A percentile compares a stretch with the other conserved stretches of the same genome.
Evolutionary conservation across 257 asterid genomes (phyloP).

Genomic region (Nicotiana tomentosiformis): DNA sequence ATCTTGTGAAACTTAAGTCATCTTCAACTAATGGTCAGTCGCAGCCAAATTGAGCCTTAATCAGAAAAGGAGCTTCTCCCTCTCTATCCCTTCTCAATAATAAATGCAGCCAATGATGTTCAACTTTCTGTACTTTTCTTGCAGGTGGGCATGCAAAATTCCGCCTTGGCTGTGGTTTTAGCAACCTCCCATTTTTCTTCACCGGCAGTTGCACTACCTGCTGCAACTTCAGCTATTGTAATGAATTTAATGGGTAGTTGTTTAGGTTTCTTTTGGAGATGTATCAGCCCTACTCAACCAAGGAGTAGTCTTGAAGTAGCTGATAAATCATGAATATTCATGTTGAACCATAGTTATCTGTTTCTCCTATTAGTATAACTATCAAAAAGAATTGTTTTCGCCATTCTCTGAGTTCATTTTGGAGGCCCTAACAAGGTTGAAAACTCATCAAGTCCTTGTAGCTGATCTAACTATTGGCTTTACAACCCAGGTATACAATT

Average conservation of each 20-base stretch:
- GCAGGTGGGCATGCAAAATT: conserved; percentile 98
- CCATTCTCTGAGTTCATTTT: neutral
- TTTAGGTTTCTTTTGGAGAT: conserved; percentile 78
- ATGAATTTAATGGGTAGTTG: conserved; percentile 94
- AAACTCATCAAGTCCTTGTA: neutral
- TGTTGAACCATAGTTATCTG: neutral
- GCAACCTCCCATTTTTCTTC: conserved; percentile 82
- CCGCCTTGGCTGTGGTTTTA: conserved; percentile 83
- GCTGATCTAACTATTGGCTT: neutral
- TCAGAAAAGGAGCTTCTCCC: neutral
- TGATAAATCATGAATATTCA: conserved; percentile 9
- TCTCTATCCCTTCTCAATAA: neutral
- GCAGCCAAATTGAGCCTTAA: neutral
- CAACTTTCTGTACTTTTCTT: neutral
- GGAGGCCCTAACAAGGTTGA: neutral
- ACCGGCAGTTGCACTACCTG: conserved; percentile 71
- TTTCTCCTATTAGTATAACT: neutral
- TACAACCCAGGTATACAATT: neutral
- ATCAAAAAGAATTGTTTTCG: neutral
- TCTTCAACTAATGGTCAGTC: neutral
- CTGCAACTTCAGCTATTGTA: conserved; percentile 77
- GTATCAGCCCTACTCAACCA: conserved; percentile 40
- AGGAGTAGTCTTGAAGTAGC: conserved; percentile 8
- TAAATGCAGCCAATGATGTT: neutral
- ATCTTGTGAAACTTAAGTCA: neutral